A percentile compares a stretch with the other conserved stretches of the same genome.
Conservation (phyloP, 2,329 filamentous ascomycete species). For the Calycina herbarum region DNA sequence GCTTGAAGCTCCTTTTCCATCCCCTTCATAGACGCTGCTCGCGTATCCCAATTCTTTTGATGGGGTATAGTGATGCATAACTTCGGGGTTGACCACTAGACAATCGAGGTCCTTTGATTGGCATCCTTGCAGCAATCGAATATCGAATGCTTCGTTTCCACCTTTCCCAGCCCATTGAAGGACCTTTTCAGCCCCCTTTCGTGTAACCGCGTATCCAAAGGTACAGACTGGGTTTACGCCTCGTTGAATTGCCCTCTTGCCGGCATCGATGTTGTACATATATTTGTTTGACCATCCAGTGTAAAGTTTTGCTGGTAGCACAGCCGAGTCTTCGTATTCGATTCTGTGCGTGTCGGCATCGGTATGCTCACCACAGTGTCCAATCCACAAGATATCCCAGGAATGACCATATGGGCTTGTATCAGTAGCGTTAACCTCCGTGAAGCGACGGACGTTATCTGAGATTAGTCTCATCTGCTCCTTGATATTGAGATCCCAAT, state of each 20-base stretch:
- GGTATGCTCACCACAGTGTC: slow-evolving; percentile 39
- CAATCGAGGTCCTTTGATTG: slow-evolving; percentile 7
- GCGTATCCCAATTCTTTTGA: slow-evolving; percentile 10
- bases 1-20: background rate
- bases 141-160: slow-evolving; percentile 11
- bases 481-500: slow-evolving; percentile 43
- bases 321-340: slow-evolving; percentile 28
- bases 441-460: slow-evolving; percentile 10
- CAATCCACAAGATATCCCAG: slow-evolving; percentile 42
- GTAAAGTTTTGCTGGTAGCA: slow-evolving; percentile 27
- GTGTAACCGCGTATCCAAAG: slow-evolving; percentile 8
- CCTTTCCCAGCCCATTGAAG: slow-evolving; percentile 9
- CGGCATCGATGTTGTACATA: slow-evolving; percentile 10
- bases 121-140: slow-evolving; percentile 4
- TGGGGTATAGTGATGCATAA: slow-evolving; percentile 11
- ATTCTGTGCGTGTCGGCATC: slow-evolving; percentile 21
- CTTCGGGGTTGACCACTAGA: slow-evolving; percentile 5
- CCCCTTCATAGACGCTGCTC: background rate
- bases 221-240: slow-evolving; percentile 10
- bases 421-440: slow-evolving; percentile 7
- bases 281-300: slow-evolving; percentile 16
- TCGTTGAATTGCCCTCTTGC: slow-evolving; percentile 3
- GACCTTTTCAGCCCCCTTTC: slow-evolving; percentile 1
- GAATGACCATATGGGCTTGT: slow-evolving; percentile 38
- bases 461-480: slow-evolving; percentile 31